Conservation (phyloP, 2,329 filamentous ascomycete genomes). For the Cladosporium sp. region DNA sequence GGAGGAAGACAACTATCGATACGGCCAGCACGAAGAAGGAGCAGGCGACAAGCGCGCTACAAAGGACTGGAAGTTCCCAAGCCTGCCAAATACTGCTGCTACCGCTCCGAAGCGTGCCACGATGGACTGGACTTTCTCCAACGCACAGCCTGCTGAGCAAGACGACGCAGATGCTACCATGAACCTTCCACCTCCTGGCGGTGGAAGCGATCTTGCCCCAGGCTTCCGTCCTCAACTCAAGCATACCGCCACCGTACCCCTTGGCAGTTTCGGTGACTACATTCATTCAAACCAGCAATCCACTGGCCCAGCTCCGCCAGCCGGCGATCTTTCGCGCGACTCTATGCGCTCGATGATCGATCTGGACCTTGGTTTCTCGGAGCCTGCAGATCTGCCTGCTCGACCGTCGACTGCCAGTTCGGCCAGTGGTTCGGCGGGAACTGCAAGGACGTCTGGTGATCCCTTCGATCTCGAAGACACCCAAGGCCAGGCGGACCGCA, state of each 20-base stretch:
- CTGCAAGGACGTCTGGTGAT: slow-evolving; percentile 41
- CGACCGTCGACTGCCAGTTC: slow-evolving; percentile 43
- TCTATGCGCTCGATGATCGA: slow-evolving; percentile 44
- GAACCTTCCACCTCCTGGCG: slow-evolving; percentile 28
- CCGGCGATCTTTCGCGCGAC: slow-evolving; percentile 24
- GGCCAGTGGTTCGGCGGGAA: slow-evolving; percentile 30
- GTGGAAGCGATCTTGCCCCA: slow-evolving; percentile 24
- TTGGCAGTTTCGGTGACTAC: slow-evolving; percentile 37
- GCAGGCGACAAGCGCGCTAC: slow-evolving; percentile 36
- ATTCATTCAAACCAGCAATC: slow-evolving; percentile 25
- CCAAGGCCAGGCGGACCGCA: slow-evolving; percentile 25
- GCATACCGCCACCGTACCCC: slow-evolving; percentile 39
- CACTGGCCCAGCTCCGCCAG: slow-evolving; percentile 17
- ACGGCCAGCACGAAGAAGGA: slow-evolving; percentile 30
- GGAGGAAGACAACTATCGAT: slow-evolving; percentile 36
- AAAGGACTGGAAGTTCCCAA: slow-evolving; percentile 54
- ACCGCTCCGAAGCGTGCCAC: slow-evolving; percentile 39
- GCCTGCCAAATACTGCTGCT: slow-evolving; percentile 30
- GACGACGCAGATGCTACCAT: slow-evolving; percentile 26
- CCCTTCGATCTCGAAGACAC: slow-evolving; percentile 48
- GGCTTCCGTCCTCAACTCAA: slow-evolving; percentile 37
- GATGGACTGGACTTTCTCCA: slow-evolving; percentile 47
- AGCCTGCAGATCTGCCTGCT: slow-evolving; percentile 33
- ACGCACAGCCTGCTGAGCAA: slow-evolving; percentile 29
- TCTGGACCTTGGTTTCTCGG: slow-evolving; percentile 35